A percentile compares a stretch with the other conserved stretches of the same genome.
Conservation (phyloP, 257 asterid genomes). For the Solanum habrochaites region DNA sequence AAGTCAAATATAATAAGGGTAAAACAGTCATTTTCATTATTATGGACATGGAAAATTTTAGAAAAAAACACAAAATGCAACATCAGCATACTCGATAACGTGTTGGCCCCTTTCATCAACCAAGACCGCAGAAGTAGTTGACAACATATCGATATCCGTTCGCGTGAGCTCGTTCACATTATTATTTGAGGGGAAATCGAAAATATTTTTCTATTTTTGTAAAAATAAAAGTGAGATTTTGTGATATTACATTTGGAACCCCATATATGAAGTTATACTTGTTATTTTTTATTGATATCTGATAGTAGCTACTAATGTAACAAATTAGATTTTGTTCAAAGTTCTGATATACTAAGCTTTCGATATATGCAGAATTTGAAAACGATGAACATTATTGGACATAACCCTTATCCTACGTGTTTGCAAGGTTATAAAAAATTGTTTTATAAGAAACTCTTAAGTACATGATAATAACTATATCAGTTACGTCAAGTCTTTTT, state of each 20-base stretch:
- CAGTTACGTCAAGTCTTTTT: background rate
- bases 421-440: background rate
- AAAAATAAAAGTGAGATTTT: background rate
- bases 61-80: background rate
- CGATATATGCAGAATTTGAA: background rate
- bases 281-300: background rate
- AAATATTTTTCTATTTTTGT: no score
- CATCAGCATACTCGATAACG: background rate
- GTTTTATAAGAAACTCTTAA: rapidly evolving
- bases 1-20: background rate
- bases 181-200: rapidly evolving
- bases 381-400: no score
- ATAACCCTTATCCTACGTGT: no score
- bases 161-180: background rate
- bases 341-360: background rate
- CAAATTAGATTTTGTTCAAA: background rate
- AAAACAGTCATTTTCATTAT: background rate
- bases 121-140: background rate
- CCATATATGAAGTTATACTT: background rate
- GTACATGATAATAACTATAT: no score
- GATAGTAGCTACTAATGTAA: background rate
- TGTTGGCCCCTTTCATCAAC: conserved; percentile 1
- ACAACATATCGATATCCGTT: background rate
- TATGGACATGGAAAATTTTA: background rate
- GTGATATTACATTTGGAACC: no score